phyloP scores from a whole-genome alignment of 2,329 filamentous ascomycete species.

The Pyrenophora tritici-repentis region DNA sequence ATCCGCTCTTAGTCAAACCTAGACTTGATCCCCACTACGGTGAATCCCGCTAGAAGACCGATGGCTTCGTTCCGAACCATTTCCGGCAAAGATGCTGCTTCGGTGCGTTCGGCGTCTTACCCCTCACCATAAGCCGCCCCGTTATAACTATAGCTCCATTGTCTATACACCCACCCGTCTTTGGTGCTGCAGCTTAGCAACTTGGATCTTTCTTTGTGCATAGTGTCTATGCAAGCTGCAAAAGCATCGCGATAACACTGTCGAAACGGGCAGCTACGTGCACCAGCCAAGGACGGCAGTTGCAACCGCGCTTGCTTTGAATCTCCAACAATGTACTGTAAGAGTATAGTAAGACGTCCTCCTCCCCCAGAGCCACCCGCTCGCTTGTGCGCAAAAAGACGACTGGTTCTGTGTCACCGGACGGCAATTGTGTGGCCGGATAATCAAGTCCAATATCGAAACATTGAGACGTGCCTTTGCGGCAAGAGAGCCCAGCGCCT shows the following conservation, averaged over 20 bases:
- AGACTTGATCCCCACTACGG: constrained; percentile 5
- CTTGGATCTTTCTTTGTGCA: constrained; percentile 5
- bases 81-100: constrained; percentile 9
- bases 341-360: too few species aligned
- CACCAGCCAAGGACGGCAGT: neutral
- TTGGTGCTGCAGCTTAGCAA: neutral
- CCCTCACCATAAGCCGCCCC: constrained; percentile 12
- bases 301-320: neutral
- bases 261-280: too few species aligned
- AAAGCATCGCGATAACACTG: neutral
- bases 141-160: constrained; percentile 7
- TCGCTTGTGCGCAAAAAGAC: neutral
- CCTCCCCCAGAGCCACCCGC: neutral
- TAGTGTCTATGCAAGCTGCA: neutral
- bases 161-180: neutral
- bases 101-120: constrained; percentile 13
- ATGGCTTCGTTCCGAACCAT: constrained; percentile 1
- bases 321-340: neutral
- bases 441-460: constrained; percentile 3
- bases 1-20: constrained; percentile 1
- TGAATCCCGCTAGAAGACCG: constrained; percentile 4
- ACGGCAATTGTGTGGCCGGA: neutral
- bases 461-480: constrained; percentile 1
- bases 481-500: constrained; percentile 1
- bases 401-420: neutral